Evolutionary conservation across 257 asterid species (phyloP).

Genomic region (Capsicum rhomboideum): DNA sequence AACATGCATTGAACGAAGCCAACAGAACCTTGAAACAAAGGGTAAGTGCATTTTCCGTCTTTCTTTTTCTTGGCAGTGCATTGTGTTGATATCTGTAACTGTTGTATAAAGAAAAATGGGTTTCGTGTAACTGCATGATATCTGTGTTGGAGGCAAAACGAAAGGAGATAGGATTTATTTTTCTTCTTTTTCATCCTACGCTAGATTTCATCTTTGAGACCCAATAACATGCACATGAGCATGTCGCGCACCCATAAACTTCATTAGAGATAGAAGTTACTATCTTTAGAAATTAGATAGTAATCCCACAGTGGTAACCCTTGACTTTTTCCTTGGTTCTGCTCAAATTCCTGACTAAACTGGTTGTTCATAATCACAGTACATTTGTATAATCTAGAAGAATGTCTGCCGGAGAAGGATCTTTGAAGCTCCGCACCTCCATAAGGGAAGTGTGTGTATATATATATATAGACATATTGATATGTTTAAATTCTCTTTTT

Average conservation of each 20-base stretch:
- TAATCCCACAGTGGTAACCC: not conserved
- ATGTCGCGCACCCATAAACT: not conserved
- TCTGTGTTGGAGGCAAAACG: not conserved
- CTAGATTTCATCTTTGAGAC: not conserved
- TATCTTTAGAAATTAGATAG: not conserved
- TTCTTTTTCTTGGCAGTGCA: not conserved
- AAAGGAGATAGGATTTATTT: not conserved
- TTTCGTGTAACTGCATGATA: not conserved
- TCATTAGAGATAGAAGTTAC: not conserved
- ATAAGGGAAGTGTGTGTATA: not conserved
- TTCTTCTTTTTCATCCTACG: not conserved
- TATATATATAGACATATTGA: not conserved
- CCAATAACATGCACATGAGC: not conserved
- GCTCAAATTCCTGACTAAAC: not conserved
- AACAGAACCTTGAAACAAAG: slow-evolving; percentile 80
- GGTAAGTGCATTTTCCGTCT: slow-evolving; percentile 29
- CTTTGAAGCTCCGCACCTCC: not conserved
- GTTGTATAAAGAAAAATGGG: not conserved
- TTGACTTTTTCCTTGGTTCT: not conserved
- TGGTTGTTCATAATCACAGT: not conserved
- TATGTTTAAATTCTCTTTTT: not conserved
- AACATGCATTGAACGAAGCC: slow-evolving; percentile 89
- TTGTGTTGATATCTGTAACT: not conserved
- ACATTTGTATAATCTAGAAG: not conserved
- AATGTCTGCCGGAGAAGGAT: not conserved